phyloP scores from a whole-genome alignment of 139 green algal species.

The Helicosporidium sp. region DNA sequence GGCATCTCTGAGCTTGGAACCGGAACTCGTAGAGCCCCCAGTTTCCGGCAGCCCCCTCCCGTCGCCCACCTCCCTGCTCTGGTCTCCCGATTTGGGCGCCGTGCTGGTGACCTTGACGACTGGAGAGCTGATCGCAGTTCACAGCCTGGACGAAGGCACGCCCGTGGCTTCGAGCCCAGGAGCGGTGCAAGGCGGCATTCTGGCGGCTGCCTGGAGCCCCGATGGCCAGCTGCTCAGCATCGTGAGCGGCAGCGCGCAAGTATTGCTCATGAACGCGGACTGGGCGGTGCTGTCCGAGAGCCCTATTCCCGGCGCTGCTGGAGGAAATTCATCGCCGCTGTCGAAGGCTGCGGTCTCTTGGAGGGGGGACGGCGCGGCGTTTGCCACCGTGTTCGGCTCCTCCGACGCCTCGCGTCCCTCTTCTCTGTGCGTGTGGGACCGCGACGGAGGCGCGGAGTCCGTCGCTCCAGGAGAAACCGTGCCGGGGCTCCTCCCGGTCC shows the following conservation, averaged over 20 bases:
- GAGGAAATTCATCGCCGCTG: background rate
- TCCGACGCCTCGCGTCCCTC: background rate
- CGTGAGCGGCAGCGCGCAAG: constrained; percentile 24
- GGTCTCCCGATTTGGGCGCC: background rate
- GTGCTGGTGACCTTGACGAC: background rate
- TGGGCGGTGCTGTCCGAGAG: background rate
- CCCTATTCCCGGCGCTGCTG: background rate
- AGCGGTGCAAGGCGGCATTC: constrained; percentile 37
- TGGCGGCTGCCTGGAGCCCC: constrained; percentile 41
- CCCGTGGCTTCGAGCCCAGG: constrained; percentile 26
- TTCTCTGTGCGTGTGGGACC: constrained; percentile 44
- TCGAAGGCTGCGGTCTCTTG: constrained; percentile 35
- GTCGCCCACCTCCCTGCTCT: background rate
- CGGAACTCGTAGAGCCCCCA: no score
- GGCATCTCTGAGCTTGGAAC: no score
- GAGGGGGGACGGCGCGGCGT: constrained; percentile 59
- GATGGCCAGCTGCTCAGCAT: constrained; percentile 59
- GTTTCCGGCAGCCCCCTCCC: no score
- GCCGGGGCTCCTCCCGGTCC: constrained; percentile 18
- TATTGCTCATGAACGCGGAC: constrained; percentile 63
- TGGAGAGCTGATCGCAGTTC: background rate
- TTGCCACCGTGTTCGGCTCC: constrained; percentile 27
- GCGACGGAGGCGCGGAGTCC: constrained; percentile 38
- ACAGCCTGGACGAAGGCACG: background rate
- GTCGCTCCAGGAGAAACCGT: constrained; percentile 23